Base-by-base conservation (phyloP, 805 yeast species). In the Cephaloascus albidus region DNA sequence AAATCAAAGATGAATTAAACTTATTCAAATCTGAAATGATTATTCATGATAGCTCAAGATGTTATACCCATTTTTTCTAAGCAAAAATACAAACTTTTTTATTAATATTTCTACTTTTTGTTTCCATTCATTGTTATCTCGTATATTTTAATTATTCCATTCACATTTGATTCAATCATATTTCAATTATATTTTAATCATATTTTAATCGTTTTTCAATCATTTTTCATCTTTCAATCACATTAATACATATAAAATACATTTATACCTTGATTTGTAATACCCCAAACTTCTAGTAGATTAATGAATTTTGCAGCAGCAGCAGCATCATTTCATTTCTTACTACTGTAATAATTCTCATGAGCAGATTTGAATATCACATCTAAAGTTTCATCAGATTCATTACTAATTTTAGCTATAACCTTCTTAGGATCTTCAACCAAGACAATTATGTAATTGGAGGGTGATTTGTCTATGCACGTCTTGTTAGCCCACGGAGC, bases 1-100 rank as follows among this genome's bases (percentile, higher is more conserved):
- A 76, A 58, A 87, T 90, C 50, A 83, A 81, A 60, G 84, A 81
- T 31, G 97, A 90, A 58, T 65, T 90, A 54, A 89, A 93, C 58
- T 72, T 68, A 39, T 61, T 88, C 53, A 89, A 87, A 62, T 64
- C 78, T 18, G 76, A 74, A 44, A 90, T 90, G 98, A 80, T 72
- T 27, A 72, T 90, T 27, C 97, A 90, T 55, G 82, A 77, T 38
- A 76, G 72, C 17, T 85, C 96, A 2, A 70, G 74, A 48, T 78
- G 86, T 48, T 78, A 81, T 57, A 90, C 97, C 1, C 96, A 88
- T 53, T 90, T 83, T 58, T 82, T 80, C 49, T 88, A 61, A 40
- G 10, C 19, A 34, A 23, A 23, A 23, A 23, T 23, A 8, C 12
- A 6, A 6, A 23, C 28, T 23, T 23, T 6, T 23, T 23, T 23